Evolutionary conservation across 1,284 basidiomycete species (phyloP), one percentile per base, ranked within the genome.

Genomic region (Fomitopsis schrenkii): DNA sequence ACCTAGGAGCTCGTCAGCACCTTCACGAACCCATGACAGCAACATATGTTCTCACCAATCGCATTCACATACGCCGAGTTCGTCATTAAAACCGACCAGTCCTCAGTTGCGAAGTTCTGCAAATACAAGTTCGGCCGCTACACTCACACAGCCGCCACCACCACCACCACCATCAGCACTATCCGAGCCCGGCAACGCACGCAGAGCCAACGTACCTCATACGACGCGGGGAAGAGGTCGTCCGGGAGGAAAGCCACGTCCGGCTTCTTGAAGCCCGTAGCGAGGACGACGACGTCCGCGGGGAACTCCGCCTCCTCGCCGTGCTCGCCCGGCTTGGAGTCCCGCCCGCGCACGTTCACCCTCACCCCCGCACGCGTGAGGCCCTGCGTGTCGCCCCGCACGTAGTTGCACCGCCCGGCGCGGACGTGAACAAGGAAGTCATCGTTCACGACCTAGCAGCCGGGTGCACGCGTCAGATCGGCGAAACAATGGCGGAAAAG

Each of bases 81-180:
- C 12, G 84, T 87, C 73, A 82, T 74, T 28, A 86, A 71, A 1
- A 87, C 72, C 4, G 79, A 80, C 79, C 83, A 85, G 69, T 86
- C 83, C 63, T 83, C 79, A 1, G 84, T 82, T 2, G 80, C 77
- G 74, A 89, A 88, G 62, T 84, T 86, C 64, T 88, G 86, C 22
- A 88, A 74, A 65, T 88, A 88, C 65, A 87, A 71, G 63, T 86
- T 80, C 30, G 85, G 85, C 28, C 81, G 75, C 73, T 79, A 58
- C 22, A 22, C 2, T 22, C 2, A 22, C 22, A 22, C 22, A 22
- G 22, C 22, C 1, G 22, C 22, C 22, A 22, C 22, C 22, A 2
- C 22, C 22, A 12, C 3, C 5, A 10, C 3, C 3, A 5, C 59
- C 36, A 61, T 54, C 19, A 10, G 7, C 12, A 19, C 30, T 19